Percentiles rank a stretch among this genome's conserved stretches.
Conservation (phyloP, 345 rosid genomes). For the Crucihimalaya himalaica region DNA sequence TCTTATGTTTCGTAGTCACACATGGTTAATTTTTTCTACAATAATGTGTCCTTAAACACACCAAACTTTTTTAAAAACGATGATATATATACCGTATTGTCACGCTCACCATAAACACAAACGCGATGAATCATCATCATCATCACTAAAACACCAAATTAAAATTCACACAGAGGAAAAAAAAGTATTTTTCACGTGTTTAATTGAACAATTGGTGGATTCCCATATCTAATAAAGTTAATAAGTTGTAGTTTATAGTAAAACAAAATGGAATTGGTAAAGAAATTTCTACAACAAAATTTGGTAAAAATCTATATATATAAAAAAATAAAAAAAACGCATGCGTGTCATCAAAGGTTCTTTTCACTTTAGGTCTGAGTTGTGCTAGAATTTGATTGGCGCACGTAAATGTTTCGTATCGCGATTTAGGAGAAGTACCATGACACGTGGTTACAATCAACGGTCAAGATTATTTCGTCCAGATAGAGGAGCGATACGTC, state of each 20-base stretch:
- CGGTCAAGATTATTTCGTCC: slow-evolving; percentile 48
- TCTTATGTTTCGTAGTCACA: background rate
- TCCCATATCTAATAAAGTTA: slow-evolving; percentile 9
- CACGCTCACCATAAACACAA: background rate
- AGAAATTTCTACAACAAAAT: background rate
- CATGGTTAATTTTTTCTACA: background rate
- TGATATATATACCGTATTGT: background rate
- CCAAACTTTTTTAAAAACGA: background rate
- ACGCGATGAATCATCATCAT: background rate
- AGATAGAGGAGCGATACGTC: slow-evolving; percentile 42
- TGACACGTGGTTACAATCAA: slow-evolving; percentile 48
- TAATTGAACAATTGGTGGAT: slow-evolving; percentile 7
- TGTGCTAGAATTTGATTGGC: slow-evolving; percentile 46
- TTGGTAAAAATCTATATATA: slow-evolving; percentile 3
- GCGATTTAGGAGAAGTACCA: background rate
- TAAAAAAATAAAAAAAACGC: slow-evolving; percentile 26
- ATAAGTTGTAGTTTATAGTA: slow-evolving; percentile 16
- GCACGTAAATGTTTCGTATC: slow-evolving; percentile 42
- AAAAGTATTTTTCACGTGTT: background rate
- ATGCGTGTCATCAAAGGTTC: slow-evolving; percentile 60
- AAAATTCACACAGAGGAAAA: background rate
- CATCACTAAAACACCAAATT: background rate
- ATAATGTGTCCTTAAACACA: background rate
- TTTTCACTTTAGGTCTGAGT: slow-evolving; percentile 11
- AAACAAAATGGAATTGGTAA: slow-evolving; percentile 8